Percentiles rank a stretch among this genome's conserved stretches.
These are phyloP conservation scores for Scenedesmus sp. DNA, from an alignment of 163 green algal genomes.

Conservation along the genomic window DNA sequence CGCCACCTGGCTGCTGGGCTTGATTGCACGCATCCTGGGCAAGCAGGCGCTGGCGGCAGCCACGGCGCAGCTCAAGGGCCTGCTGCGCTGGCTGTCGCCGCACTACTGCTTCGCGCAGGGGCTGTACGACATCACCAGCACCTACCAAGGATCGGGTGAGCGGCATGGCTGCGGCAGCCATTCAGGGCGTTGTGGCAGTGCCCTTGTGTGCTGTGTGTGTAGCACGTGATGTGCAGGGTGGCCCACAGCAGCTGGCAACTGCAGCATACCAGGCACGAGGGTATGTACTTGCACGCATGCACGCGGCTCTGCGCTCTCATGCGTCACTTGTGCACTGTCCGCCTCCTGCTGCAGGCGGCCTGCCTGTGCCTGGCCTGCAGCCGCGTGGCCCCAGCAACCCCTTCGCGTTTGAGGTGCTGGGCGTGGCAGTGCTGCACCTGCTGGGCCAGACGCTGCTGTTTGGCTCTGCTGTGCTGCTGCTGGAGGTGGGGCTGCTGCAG, in stretches of 20 bases:
- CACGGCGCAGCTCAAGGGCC: constrained; percentile 38
- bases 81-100: constrained; percentile 69
- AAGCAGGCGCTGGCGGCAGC: background rate
- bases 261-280: background rate
- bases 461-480: constrained; percentile 54
- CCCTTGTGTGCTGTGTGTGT: background rate
- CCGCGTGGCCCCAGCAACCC: constrained; percentile 51
- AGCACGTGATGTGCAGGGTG: no score
- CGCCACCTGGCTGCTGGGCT: constrained; percentile 66
- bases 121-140: constrained; percentile 74
- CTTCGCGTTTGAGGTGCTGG: constrained; percentile 56
- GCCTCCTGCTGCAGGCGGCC: constrained; percentile 3
- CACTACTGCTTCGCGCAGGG: constrained; percentile 83
- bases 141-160: constrained; percentile 20
- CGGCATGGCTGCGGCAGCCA: background rate
- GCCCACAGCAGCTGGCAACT: background rate
- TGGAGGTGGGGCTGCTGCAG: constrained; percentile 59
- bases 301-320: background rate
- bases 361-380: constrained; percentile 40
- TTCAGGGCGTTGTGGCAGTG: background rate
- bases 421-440: constrained; percentile 26
- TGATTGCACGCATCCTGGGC: constrained; percentile 52
- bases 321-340: no score
- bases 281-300: no score
- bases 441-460: constrained; percentile 58